phyloP scores from a whole-genome alignment of 106 monocot species.

The Posidonia australis region DNA sequence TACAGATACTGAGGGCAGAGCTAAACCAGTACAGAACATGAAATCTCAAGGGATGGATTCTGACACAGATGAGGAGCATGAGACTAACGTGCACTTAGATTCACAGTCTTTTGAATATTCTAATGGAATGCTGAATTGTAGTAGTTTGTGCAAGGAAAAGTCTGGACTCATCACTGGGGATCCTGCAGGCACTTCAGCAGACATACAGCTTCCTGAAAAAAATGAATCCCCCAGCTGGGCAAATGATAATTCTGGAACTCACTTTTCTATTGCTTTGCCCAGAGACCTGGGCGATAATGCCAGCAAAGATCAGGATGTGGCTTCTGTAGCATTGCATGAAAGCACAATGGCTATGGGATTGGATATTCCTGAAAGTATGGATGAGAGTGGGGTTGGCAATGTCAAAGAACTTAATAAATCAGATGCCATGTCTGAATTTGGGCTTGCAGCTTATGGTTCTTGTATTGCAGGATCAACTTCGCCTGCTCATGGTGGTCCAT shows the following conservation, averaged over 20 bases:
- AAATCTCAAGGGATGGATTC: slow-evolving; percentile 12
- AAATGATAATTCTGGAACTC: slow-evolving; percentile 1
- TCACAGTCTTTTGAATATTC: slow-evolving; percentile 11
- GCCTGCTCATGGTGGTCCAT: slow-evolving; percentile 3
- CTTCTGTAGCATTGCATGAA: background rate
- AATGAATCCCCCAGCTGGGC: slow-evolving; percentile 4
- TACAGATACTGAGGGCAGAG: slow-evolving; percentile 42
- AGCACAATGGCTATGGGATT: slow-evolving; percentile 13
- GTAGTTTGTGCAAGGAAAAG: background rate
- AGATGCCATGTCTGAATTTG: slow-evolving; percentile 3
- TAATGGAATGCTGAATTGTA: background rate
- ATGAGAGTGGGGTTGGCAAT: background rate
- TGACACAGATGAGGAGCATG: slow-evolving; percentile 8
- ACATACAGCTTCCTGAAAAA: background rate
- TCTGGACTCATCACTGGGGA: background rate
- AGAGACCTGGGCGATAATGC: background rate
- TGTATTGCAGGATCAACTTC: slow-evolving; percentile 9
- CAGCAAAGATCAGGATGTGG: background rate
- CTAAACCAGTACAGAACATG: slow-evolving; percentile 16
- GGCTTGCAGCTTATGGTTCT: slow-evolving; percentile 17
- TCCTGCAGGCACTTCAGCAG: background rate
- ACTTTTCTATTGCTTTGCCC: slow-evolving; percentile 5
- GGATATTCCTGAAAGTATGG: slow-evolving; percentile 13
- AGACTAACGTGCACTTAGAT: slow-evolving; percentile 11
- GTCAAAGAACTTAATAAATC: slow-evolving; percentile 4